Percentiles rank a stretch among this genome's conserved stretches.
Evolutionary conservation across 2,329 filamentous ascomycete species (phyloP).

Genomic region (Xylaria digitata): DNA sequence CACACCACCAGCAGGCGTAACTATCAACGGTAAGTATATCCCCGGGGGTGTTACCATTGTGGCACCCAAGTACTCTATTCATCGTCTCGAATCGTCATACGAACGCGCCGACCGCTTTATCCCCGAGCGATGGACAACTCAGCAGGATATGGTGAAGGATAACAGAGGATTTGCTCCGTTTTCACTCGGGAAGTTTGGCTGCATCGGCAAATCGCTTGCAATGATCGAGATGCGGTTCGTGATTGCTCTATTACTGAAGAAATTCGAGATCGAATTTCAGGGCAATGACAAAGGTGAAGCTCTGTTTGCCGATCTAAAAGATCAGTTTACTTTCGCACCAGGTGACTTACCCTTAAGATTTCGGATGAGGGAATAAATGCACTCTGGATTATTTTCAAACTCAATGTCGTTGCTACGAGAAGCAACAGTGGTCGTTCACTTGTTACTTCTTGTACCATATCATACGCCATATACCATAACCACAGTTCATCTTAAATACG

Average conservation of each 20-base stretch:
- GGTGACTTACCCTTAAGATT: conserved; percentile 35
- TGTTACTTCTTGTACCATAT: too few species aligned
- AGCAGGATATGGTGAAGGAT: conserved; percentile 32
- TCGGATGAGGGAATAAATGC: conserved; percentile 7
- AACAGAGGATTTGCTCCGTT: conserved; percentile 19
- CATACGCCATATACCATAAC: too few species aligned
- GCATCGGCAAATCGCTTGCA: conserved; percentile 38
- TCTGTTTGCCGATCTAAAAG: conserved; percentile 34
- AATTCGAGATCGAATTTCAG: conserved; percentile 36
- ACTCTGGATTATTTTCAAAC: too few species aligned
- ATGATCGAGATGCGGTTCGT: conserved; percentile 41
- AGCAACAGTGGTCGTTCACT: too few species aligned
- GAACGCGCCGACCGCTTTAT: conserved; percentile 33
- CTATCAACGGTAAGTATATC: conserved; percentile 45
- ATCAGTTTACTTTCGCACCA: conserved; percentile 39
- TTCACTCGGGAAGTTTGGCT: conserved; percentile 32
- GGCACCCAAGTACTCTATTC: conserved; percentile 36
- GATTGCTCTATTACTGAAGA: conserved; percentile 35
- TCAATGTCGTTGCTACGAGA: too few species aligned
- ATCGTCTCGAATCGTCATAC: conserved; percentile 35
- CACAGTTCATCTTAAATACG: too few species aligned
- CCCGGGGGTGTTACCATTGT: conserved; percentile 42
- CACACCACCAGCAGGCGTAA: conserved; percentile 45
- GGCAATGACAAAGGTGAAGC: conserved; percentile 31
- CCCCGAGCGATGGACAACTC: conserved; percentile 41